phyloP scores from a whole-genome alignment of 2,329 filamentous ascomycete genomes.

The Ophiostoma sp. region DNA sequence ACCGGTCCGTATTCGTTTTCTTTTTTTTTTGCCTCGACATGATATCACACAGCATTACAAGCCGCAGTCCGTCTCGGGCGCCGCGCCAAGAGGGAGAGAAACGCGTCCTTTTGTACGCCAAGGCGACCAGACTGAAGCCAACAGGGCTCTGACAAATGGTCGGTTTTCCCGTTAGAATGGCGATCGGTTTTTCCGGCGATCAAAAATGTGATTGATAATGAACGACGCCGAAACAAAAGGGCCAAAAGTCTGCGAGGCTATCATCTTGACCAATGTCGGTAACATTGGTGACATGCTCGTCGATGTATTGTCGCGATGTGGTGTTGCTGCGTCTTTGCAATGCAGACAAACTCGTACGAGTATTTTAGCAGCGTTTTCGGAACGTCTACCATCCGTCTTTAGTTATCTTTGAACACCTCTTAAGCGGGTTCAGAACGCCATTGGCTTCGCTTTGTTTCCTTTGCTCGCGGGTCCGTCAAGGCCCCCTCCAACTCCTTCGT shows the following conservation, averaged over 20 bases:
- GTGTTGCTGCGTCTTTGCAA: not conserved
- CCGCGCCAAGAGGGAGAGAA: conserved; percentile 1
- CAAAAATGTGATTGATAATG: not conserved
- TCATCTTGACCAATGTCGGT: not conserved
- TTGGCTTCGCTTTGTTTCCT: not conserved
- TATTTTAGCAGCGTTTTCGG: not conserved
- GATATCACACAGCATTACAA: not conserved
- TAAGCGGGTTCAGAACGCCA: not conserved
- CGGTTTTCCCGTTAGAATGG: not conserved
- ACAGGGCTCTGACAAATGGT: not conserved
- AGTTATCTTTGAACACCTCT: no score
- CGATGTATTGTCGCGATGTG: not conserved
- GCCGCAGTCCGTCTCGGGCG: not conserved
- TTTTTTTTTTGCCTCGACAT: not conserved
- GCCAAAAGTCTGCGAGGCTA: not conserved
- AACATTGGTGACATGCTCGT: not conserved
- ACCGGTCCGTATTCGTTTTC: not conserved
- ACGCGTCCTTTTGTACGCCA: conserved; percentile 2
- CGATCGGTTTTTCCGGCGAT: not conserved
- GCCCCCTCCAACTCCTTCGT: not conserved
- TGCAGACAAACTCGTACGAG: not conserved
- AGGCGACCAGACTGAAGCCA: not conserved
- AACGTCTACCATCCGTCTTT: conserved; percentile 9
- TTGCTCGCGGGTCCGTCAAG: not conserved
- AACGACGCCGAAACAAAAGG: not conserved